These are phyloP conservation scores for Quercus gilva DNA, from an alignment of 306 rosid species.

Conservation along the genomic window DNA sequence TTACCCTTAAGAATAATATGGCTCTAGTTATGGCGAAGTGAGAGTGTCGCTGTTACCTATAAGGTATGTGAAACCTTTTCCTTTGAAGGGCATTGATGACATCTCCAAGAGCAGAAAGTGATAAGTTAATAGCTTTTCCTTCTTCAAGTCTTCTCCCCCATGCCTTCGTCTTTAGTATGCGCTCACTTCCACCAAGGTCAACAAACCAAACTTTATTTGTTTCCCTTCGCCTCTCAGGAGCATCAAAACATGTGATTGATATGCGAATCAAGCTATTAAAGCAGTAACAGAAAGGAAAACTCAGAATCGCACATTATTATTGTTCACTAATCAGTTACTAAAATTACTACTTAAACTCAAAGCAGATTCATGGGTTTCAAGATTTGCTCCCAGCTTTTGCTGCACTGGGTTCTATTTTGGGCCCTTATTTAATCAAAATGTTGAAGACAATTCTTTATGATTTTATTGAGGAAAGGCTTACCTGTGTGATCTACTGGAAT, in stretches of 20 bases:
- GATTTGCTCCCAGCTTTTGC: background rate
- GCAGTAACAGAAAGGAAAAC: background rate
- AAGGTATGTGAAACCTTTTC: constrained; percentile 33
- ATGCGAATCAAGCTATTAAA: constrained; percentile 39
- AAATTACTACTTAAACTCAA: background rate
- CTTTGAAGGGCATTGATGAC: constrained; percentile 40
- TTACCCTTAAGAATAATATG: background rate
- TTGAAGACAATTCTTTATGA: background rate
- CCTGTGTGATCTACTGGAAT: constrained; percentile 47
- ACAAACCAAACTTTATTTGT: constrained; percentile 39
- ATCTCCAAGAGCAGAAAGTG: constrained; percentile 45
- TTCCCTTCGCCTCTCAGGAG: constrained; percentile 35
- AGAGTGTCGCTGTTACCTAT: constrained; percentile 21
- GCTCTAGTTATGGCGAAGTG: background rate
- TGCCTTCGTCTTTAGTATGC: constrained; percentile 40
- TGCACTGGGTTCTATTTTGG: background rate
- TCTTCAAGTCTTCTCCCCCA: constrained; percentile 40
- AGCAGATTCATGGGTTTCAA: background rate
- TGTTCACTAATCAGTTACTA: background rate
- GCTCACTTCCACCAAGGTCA: constrained; percentile 46
- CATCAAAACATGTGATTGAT: constrained; percentile 30
- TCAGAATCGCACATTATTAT: background rate
- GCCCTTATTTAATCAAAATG: background rate
- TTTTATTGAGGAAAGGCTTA: constrained; percentile 11
- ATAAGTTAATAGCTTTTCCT: constrained; percentile 46